Percentiles rank a stretch among this genome's conserved stretches.
phyloP scores from a whole-genome alignment of 2,329 filamentous ascomycete genomes.

The Fusarium hainanense region DNA sequence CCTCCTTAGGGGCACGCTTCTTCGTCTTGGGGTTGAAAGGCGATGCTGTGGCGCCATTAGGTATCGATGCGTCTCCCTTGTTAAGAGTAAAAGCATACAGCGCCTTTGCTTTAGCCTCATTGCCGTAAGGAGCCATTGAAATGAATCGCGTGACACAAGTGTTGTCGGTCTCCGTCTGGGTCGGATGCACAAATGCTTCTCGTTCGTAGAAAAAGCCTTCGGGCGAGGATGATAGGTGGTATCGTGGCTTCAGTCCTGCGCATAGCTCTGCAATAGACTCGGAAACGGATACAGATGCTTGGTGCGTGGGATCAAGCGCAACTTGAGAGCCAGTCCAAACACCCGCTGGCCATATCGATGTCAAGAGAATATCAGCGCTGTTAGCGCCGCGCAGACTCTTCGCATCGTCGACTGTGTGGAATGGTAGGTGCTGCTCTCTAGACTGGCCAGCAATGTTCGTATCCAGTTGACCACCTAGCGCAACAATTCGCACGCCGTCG shows the following conservation, averaged over 20 bases:
- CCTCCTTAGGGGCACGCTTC: conserved; percentile 66
- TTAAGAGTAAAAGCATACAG: conserved; percentile 83
- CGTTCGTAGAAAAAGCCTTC: conserved; percentile 82
- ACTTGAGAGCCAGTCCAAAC: conserved; percentile 77
- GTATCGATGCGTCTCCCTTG: conserved; percentile 70
- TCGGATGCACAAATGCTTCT: conserved; percentile 86
- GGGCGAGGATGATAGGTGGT: conserved; percentile 82
- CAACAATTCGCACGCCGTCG: conserved; percentile 88
- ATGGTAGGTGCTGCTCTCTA: conserved; percentile 79
- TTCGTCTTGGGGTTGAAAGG: conserved; percentile 70
- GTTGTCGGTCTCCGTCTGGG: conserved; percentile 58
- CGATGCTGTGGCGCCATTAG: conserved; percentile 77
- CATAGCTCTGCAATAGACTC: conserved; percentile 82
- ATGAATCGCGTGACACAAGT: conserved; percentile 86
- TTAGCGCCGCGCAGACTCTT: conserved; percentile 80
- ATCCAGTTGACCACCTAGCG: conserved; percentile 80
- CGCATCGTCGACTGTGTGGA: conserved; percentile 81
- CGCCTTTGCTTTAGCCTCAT: conserved; percentile 80
- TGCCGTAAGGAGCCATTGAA: conserved; percentile 83
- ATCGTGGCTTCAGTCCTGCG: conserved; percentile 83
- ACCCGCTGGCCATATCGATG: conserved; percentile 83
- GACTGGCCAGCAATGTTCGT: conserved; percentile 70
- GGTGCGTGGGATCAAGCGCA: conserved; percentile 63
- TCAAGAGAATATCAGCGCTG: conserved; percentile 86
- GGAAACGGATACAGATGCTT: conserved; percentile 64